These are phyloP conservation scores for Somion occarium DNA, from an alignment of 1,284 basidiomycete species.

Conservation along the genomic window DNA sequence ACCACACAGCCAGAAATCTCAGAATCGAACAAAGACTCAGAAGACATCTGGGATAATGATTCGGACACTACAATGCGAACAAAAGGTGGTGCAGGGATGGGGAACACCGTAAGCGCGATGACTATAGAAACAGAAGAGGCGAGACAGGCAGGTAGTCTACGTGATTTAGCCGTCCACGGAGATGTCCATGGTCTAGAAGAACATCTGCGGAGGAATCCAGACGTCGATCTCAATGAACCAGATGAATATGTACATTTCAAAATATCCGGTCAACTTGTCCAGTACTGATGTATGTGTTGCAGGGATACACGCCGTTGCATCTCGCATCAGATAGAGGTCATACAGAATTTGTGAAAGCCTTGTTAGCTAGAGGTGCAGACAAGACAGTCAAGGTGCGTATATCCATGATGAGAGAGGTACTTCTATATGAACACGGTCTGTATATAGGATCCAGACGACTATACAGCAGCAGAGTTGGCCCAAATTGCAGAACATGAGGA, in stretches of 20 bases:
- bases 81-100: constrained; percentile 46
- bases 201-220: constrained; percentile 40
- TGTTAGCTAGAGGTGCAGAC: constrained; percentile 70
- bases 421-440: not conserved
- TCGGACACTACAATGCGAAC: constrained; percentile 8
- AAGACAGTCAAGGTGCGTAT: constrained; percentile 48
- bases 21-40: constrained; percentile 17
- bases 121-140: constrained; percentile 31
- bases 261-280: not conserved
- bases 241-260: constrained; percentile 60
- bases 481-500: constrained; percentile 59
- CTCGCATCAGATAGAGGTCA: constrained; percentile 82
- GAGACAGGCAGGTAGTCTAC: constrained; percentile 41
- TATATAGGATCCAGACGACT: constrained; percentile 65
- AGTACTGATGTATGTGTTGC: constrained; percentile 6
- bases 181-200: constrained; percentile 41
- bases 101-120: constrained; percentile 61
- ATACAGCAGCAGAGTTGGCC: constrained; percentile 65
- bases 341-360: constrained; percentile 45
- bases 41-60: constrained; percentile 24
- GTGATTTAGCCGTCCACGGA: constrained; percentile 61
- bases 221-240: constrained; percentile 36
- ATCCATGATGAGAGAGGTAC: not conserved
- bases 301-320: constrained; percentile 87
- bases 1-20: constrained; percentile 4